Evolutionary conservation across 2,329 filamentous ascomycete species (phyloP).

Genomic region (Hysterium pulicare): DNA sequence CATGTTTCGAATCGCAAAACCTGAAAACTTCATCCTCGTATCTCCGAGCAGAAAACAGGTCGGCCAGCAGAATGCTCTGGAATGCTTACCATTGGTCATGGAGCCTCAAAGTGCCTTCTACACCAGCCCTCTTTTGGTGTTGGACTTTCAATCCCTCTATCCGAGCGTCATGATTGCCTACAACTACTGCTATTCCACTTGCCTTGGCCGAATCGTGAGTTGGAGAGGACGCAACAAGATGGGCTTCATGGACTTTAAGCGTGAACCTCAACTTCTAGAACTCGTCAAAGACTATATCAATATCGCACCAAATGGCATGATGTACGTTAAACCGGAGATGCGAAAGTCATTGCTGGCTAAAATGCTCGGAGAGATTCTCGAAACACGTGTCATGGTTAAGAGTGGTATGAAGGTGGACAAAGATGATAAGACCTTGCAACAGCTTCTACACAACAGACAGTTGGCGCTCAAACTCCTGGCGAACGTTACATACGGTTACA

Average conservation of each 20-base stretch:
- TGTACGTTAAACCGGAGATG: conserved; percentile 83
- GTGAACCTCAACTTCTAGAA: conserved; percentile 70
- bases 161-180: conserved; percentile 99
- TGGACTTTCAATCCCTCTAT: conserved; percentile 95
- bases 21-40: conserved; percentile 86
- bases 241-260: conserved; percentile 84
- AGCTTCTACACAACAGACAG: conserved; percentile 87
- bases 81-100: conserved; percentile 94
- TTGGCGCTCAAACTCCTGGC: conserved; percentile 91
- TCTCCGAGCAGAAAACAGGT: conserved; percentile 92
- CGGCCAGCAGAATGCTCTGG: conserved; percentile 86
- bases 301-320: conserved; percentile 92
- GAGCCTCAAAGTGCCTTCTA: conserved; percentile 96
- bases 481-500: conserved; percentile 99
- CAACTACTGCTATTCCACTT: conserved; percentile 98
- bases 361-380: conserved; percentile 93
- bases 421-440: conserved; percentile 79
- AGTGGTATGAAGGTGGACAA: conserved; percentile 93
- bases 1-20: conserved; percentile 98
- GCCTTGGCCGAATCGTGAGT: conserved; percentile 75
- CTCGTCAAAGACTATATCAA: conserved; percentile 84
- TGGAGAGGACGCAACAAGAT: conserved; percentile 95
- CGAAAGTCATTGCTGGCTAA: conserved; percentile 89
- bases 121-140: conserved; percentile 78
- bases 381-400: conserved; percentile 97